Evolutionary conservation across 768 basidiomycete genomes (phyloP), one percentile per base, ranked within the genome.

Genomic region (Auriscalpium vulgare): DNA sequence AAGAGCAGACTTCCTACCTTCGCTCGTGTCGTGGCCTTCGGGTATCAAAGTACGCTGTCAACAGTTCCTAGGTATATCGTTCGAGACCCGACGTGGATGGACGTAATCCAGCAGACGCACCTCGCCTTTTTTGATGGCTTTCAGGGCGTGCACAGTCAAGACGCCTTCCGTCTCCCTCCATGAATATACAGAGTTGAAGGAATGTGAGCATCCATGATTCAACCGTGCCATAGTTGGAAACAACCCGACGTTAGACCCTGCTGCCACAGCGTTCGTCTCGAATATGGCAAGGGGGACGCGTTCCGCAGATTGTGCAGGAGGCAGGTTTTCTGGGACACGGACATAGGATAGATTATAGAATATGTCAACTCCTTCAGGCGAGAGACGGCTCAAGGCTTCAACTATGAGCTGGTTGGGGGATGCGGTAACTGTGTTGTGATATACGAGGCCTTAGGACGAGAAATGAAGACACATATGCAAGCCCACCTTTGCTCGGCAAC

Each of bases 181-280:
- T 0, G 73, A 73, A 63, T 87, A 87, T 11, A 86, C 80, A 5
- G 73, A 75, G 66, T 86, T 86, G 71, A 88, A 87, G 7, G 82
- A 82, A 53, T 76, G 72, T 4, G 83, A 79, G 63, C 85, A 87
- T 0, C 81, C 85, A 59, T 87, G 85, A 60, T 88, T 88, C 57
- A 87, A 60, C 45, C 85, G 73, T 11, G 84, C 82, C 75, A 81
- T 84, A 19, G 66, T 71, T n/a, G 84, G 84, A 65, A 86, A 87
- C n/a, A 88, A 72, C 0, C 83, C 85, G 3, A 79, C 78, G 17
- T 68, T 57, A 1, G 72, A 68, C 1, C 80, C 82, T 4, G 83
- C 77, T 3, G 77, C 69, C 8, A 85, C 80, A 1, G 81, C 81
- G 61, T 87, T 87, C 3, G 85, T 86, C 65, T 83, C 76, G 65